Evolutionary conservation across 257 asterid genomes (phyloP).

Genomic region (Mentha longifolia): DNA sequence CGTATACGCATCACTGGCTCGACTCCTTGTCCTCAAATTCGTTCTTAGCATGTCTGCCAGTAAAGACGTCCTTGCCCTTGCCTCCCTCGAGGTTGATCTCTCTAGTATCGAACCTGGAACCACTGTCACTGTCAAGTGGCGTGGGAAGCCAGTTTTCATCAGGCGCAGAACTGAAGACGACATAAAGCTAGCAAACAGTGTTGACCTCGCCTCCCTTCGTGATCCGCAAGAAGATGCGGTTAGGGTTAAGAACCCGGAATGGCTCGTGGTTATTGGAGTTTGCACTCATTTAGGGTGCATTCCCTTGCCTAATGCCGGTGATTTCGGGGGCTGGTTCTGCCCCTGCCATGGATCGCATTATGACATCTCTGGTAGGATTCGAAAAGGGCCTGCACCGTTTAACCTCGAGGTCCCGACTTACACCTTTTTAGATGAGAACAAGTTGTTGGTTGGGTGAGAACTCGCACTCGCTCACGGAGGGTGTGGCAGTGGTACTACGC

Average conservation of each 20-base stretch:
- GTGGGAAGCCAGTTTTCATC: constrained; percentile 91
- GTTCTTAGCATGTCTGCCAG: constrained; percentile 95
- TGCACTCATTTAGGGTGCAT: constrained; percentile 95
- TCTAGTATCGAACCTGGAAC: constrained; percentile 85
- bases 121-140: constrained; percentile 94
- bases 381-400: constrained; percentile 90
- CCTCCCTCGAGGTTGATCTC: constrained; percentile 87
- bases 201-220: constrained; percentile 72
- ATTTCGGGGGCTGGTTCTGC: constrained; percentile 95
- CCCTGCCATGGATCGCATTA: constrained; percentile 95
- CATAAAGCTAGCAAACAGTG: constrained; percentile 75
- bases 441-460: constrained; percentile 71
- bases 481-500: constrained; percentile 8
- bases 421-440: constrained; percentile 74
- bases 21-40: constrained; percentile 80
- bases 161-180: constrained; percentile 81
- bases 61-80: constrained; percentile 91
- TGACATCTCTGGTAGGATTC: constrained; percentile 87
- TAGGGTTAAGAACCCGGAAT: constrained; percentile 89
- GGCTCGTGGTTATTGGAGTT: constrained; percentile 90
- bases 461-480: constrained; percentile 3
- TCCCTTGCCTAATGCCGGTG: constrained; percentile 95
- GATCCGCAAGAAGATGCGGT: constrained; percentile 87
- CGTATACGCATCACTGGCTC: constrained; percentile 78
- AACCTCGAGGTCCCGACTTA: constrained; percentile 88